Percentiles rank a stretch among this genome's conserved stretches.
These are phyloP conservation scores for Globisporangium rhizosaccharum DNA, from an alignment of 352 stramenopile genomes.

Conservation along the genomic window DNA sequence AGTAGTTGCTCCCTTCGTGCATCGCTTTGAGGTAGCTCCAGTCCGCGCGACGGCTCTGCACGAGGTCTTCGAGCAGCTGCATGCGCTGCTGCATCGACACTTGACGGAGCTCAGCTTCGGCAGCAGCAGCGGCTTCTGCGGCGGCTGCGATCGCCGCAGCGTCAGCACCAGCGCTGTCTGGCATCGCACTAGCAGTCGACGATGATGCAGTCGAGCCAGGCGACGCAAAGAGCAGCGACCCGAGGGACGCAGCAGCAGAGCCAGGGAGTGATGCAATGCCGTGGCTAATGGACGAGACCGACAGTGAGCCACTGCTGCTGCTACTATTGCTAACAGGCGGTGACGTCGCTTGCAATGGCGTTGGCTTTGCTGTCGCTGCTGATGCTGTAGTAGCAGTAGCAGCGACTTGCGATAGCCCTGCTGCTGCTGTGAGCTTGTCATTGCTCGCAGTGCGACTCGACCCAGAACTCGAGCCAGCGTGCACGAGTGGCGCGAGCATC, in stretches of 20 bases:
- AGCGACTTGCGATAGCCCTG: background rate
- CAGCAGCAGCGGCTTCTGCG: slow-evolving; percentile 9
- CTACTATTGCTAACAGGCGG: no score
- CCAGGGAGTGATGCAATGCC: slow-evolving; percentile 23
- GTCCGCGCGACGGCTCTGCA: slow-evolving; percentile 65
- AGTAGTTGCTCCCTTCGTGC: slow-evolving; percentile 75
- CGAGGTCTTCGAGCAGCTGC: slow-evolving; percentile 66
- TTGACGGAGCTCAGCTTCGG: slow-evolving; percentile 29
- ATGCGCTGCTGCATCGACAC: slow-evolving; percentile 64
- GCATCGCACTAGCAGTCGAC: slow-evolving; percentile 8
- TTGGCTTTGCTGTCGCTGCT: slow-evolving; percentile 2
- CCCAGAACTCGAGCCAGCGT: slow-evolving; percentile 5
- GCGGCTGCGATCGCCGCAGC: slow-evolving; percentile 6
- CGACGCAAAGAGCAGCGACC: slow-evolving; percentile 33
- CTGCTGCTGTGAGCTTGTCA: slow-evolving; percentile 9
- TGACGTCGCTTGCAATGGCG: no score
- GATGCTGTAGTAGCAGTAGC: background rate
- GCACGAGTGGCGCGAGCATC: slow-evolving; percentile 42
- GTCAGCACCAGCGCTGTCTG: slow-evolving; percentile 10
- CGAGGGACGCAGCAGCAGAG: slow-evolving; percentile 21
- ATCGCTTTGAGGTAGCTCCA: slow-evolving; percentile 81
- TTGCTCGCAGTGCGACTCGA: background rate
- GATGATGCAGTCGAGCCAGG: slow-evolving; percentile 12
- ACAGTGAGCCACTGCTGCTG: slow-evolving; percentile 22
- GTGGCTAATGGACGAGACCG: slow-evolving; percentile 7